These are phyloP conservation scores for Phytophthora sp. DNA, from an alignment of 352 stramenopile species.

Conservation along the genomic window DNA sequence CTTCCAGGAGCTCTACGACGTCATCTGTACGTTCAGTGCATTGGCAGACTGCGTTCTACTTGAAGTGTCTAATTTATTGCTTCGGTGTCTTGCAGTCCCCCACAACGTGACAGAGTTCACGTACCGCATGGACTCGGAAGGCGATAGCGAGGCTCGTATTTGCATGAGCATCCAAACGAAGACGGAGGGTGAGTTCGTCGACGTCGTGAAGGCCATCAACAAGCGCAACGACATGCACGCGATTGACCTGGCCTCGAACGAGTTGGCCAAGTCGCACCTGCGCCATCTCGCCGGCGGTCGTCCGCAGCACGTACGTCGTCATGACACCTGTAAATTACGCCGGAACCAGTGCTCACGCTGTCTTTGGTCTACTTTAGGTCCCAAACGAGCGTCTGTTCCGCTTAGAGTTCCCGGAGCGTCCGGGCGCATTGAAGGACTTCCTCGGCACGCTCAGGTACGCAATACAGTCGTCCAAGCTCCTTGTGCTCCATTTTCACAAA, in stretches of 20 bases:
- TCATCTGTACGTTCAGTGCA: conserved; percentile 62
- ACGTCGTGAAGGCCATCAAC: conserved; percentile 77
- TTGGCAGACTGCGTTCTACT: neutral
- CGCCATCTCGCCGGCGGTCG: conserved; percentile 95
- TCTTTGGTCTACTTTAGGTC: conserved; percentile 39
- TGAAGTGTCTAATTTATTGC: neutral
- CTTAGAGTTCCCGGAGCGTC: conserved; percentile 96
- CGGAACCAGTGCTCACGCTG: neutral
- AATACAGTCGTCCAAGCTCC: too few species aligned
- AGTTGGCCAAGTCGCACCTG: conserved; percentile 96
- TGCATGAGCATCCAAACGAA: conserved; percentile 97
- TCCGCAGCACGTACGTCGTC: conserved; percentile 56
- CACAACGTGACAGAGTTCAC: conserved; percentile 97
- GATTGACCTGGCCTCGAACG: conserved; percentile 94
- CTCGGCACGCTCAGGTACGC: conserved; percentile 83
- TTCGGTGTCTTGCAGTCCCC: conserved; percentile 49
- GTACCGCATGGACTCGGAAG: conserved; percentile 92
- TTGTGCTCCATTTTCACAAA: too few species aligned
- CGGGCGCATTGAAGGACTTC: conserved; percentile 93
- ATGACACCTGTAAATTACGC: neutral
- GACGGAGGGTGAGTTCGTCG: conserved; percentile 60
- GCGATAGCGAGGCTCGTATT: conserved; percentile 88
- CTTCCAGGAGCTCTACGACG: conserved; percentile 86
- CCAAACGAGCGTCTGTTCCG: conserved; percentile 95
- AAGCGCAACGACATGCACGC: conserved; percentile 86